Base-by-base conservation (phyloP, 805 yeast genomes). In the Candida rishiriensis region DNA sequence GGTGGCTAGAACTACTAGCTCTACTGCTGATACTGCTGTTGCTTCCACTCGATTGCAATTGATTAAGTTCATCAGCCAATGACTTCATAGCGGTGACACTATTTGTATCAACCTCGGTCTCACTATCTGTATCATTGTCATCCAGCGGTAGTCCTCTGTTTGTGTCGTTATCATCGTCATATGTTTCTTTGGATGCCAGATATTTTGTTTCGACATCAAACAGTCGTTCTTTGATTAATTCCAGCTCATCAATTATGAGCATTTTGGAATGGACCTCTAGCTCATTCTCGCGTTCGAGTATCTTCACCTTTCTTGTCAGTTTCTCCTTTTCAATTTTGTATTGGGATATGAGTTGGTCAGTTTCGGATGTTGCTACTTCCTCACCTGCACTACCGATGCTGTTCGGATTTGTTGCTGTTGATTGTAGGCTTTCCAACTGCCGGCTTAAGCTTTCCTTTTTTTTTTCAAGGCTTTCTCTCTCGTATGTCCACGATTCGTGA, bases 171-270 rank as follows among this genome's bases (percentile, higher is more conserved):
- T 56, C 36, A 14, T 56, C 60, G 9, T 62, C 64, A 37, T 57
- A 59, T 41, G 61, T 63, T 39, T 47, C 44, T 46, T 61, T 59
- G 15, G 65, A 34, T 15, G 49, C 43, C 21, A 60, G 59, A 42
- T 60, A 58, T 32, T 54, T 60, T 18, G 42, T 47, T 37, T 60
- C 61, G 2, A 64, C 42, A 35, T 64, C 63, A 3, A 41, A 34
- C 39, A 50, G 56, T 42, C 71, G 70, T 41, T 65, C 68, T 37
- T 73, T 69, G 47, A 76, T 61, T 50, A 64, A 61, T 53, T 78
- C 83, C 36, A 78, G 65, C 58, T 78, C 81, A 52, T 76, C 81
- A 39, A 78, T 74, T 41, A 78, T 72, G 38, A 73, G 62, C 46
- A 72, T 65, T 51, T 76, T 76, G 34, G 79, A 75, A 52, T 70